phyloP scores from a whole-genome alignment of 768 basidiomycete genomes.

The Phlegmacium glaucopus region DNA sequence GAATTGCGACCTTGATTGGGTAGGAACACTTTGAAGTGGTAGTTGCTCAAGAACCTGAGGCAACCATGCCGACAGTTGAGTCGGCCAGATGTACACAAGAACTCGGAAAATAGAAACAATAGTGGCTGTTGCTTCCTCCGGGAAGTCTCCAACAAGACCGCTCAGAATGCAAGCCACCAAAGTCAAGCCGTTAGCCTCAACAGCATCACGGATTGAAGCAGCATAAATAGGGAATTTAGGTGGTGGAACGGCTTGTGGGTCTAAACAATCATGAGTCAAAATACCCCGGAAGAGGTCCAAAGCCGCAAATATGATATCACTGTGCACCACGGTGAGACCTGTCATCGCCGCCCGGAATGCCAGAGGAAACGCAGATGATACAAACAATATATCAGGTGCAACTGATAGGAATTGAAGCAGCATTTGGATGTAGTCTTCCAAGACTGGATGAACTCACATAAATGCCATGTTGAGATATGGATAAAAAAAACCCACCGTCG shows the following conservation, averaged over 20 bases:
- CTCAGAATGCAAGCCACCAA: slow-evolving; percentile 66
- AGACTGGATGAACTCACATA: slow-evolving; percentile 46
- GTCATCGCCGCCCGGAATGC: slow-evolving; percentile 76
- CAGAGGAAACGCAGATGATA: slow-evolving; percentile 71
- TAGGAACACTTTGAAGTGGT: slow-evolving; percentile 55
- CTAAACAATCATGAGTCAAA: slow-evolving; percentile 70
- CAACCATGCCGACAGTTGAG: slow-evolving; percentile 70
- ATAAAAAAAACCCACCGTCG: slow-evolving; percentile 61
- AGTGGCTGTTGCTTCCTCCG: slow-evolving; percentile 72
- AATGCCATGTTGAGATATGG: neutral
- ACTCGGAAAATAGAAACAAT: slow-evolving; percentile 79
- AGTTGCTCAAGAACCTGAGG: slow-evolving; percentile 69
- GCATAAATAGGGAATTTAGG: slow-evolving; percentile 64
- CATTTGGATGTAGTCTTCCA: slow-evolving; percentile 92
- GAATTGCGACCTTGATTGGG: slow-evolving; percentile 68
- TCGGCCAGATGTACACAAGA: slow-evolving; percentile 62
- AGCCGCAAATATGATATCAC: slow-evolving; percentile 77
- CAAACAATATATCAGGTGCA: slow-evolving; percentile 75
- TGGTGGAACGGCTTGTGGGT: slow-evolving; percentile 40
- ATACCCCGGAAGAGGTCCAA: slow-evolving; percentile 79
- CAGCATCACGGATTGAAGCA: slow-evolving; percentile 51
- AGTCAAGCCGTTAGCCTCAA: slow-evolving; percentile 71
- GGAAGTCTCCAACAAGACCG: slow-evolving; percentile 85
- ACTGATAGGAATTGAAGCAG: slow-evolving; percentile 63
- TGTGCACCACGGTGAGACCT: slow-evolving; percentile 77